phyloP scores from a whole-genome alignment of 202 grass and related monocot genomes.

The Digitaria exilis region DNA sequence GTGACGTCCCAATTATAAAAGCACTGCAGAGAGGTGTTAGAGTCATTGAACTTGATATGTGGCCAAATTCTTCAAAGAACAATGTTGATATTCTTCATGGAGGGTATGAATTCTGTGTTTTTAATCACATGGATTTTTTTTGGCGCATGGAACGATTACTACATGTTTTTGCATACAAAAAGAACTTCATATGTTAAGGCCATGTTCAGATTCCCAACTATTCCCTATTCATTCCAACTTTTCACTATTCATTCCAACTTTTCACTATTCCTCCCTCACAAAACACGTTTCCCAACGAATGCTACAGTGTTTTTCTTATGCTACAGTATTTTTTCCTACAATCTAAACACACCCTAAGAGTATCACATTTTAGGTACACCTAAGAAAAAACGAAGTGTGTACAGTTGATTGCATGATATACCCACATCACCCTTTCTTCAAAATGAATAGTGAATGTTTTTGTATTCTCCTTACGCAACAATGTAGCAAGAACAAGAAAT shows the following conservation, averaged over 20 bases:
- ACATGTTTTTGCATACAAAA: not conserved
- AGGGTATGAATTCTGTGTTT: constrained; percentile 47
- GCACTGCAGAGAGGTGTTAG: constrained; percentile 71
- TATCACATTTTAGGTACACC: not conserved
- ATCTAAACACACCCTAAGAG: too few species aligned
- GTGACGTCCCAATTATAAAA: constrained; percentile 67
- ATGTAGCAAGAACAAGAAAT: not conserved
- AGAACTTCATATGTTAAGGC: not conserved
- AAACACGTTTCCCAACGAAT: too few species aligned
- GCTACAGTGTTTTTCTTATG: too few species aligned
- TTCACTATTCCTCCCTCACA: too few species aligned
- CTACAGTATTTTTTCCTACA: too few species aligned
- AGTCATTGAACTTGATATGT: constrained; percentile 90
- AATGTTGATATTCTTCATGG: constrained; percentile 84
- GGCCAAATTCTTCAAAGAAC: constrained; percentile 77
- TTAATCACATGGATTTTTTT: not conserved
- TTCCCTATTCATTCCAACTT: too few species aligned
- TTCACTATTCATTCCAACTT: too few species aligned
- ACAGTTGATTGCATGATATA: constrained; percentile 1
- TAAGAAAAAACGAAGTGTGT: not conserved
- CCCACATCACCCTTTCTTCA: not conserved
- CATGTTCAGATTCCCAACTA: too few species aligned
- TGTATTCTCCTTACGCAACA: not conserved
- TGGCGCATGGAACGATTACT: not conserved
- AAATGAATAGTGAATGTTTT: not conserved